These are phyloP conservation scores for Monilinia fructigena DNA, from an alignment of 2,329 filamentous ascomycete genomes.

Conservation along the genomic window DNA sequence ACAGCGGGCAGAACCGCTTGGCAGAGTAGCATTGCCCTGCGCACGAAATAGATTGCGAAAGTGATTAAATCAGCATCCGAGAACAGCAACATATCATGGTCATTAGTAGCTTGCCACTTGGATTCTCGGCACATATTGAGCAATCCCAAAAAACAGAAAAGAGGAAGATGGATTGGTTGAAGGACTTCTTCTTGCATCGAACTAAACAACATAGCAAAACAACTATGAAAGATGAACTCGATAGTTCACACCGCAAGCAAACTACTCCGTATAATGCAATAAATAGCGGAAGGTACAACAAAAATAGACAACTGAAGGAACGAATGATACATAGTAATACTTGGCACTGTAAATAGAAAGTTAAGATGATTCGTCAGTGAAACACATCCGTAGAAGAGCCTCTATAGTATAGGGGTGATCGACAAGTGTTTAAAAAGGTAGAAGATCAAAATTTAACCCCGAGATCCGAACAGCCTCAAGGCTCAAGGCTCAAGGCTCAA, in stretches of 20 bases:
- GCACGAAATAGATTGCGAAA: not conserved
- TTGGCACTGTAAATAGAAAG: not conserved
- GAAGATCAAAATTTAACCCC: conserved; percentile 3
- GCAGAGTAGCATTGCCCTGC: conserved; percentile 1
- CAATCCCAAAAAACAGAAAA: not conserved
- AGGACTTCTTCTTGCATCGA: not conserved
- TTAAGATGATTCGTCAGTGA: not conserved
- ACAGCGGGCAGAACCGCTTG: not conserved
- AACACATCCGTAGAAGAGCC: not conserved
- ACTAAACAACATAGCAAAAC: not conserved
- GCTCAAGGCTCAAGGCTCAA: too few relatives aligned
- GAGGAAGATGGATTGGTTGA: not conserved
- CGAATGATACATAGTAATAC: not conserved
- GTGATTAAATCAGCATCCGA: not conserved
- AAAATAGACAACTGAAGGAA: not conserved
- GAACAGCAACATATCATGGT: not conserved
- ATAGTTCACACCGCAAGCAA: not conserved
- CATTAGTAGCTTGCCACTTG: too few relatives aligned
- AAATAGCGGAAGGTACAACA: conserved; percentile 1
- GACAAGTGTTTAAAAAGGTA: not conserved
- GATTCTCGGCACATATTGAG: not conserved
- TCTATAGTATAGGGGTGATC: conserved; percentile 8
- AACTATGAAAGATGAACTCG: not conserved
- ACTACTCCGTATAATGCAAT: not conserved
- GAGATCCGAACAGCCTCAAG: not conserved